phyloP scores from a whole-genome alignment of 2,329 filamentous ascomycete species.

The Cryphonectria parasitica region DNA sequence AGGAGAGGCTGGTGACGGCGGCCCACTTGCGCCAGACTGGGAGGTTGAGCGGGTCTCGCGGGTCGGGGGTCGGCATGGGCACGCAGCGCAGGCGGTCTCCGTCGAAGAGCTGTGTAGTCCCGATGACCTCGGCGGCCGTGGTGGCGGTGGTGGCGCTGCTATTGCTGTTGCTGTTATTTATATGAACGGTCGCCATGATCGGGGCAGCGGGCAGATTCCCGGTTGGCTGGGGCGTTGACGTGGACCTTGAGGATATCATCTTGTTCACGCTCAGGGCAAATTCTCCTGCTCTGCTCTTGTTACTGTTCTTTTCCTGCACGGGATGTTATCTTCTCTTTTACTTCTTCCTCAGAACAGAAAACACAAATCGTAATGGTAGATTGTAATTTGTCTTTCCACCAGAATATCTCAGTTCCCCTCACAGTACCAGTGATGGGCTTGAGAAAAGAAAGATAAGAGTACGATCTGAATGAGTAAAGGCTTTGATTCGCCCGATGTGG shows the following conservation, averaged over 20 bases:
- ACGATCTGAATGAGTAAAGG: not conserved
- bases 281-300: not conserved
- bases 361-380: not conserved
- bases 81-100: constrained; percentile 31
- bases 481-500: not conserved
- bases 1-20: constrained; percentile 29
- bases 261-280: too few relatives aligned
- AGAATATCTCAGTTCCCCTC: not conserved
- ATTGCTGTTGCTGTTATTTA: not conserved
- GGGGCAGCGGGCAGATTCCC: not conserved
- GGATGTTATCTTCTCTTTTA: not conserved
- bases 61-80: constrained; percentile 39
- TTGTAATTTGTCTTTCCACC: not conserved
- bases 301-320: not conserved
- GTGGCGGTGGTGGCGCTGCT: not conserved
- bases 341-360: not conserved
- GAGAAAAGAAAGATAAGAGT: not conserved
- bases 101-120: constrained; percentile 34
- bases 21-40: constrained; percentile 31
- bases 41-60: constrained; percentile 34
- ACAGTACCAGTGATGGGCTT: not conserved
- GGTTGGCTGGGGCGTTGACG: not conserved
- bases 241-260: not conserved
- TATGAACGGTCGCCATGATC: not conserved
- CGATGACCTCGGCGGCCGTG: constrained; percentile 32